Conservation (phyloP, 2,329 filamentous ascomycete genomes). For the Fusarium sulawesiense region DNA sequence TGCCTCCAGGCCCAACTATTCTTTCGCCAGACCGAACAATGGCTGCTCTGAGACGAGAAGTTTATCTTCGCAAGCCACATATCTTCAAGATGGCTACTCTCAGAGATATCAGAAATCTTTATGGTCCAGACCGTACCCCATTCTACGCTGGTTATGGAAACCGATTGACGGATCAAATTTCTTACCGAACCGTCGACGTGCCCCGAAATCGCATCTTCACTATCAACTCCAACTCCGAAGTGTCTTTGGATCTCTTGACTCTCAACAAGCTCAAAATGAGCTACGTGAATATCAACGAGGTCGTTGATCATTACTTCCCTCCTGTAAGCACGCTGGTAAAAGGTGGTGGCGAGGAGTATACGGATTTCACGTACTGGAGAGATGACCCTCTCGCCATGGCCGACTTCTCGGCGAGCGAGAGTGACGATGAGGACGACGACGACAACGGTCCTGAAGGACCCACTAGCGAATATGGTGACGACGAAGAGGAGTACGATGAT, state of each 20-base stretch:
- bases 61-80: slow-evolving; percentile 95
- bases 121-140: slow-evolving; percentile 79
- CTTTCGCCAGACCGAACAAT: slow-evolving; percentile 95
- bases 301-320: slow-evolving; percentile 98
- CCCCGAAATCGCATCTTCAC: slow-evolving; percentile 95
- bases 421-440: slow-evolving; percentile 59
- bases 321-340: slow-evolving; percentile 88
- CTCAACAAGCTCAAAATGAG: slow-evolving; percentile 96
- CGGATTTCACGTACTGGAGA: slow-evolving; percentile 97
- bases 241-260: slow-evolving; percentile 88
- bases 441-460: slow-evolving; percentile 67
- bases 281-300: slow-evolving; percentile 96
- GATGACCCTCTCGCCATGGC: slow-evolving; percentile 85
- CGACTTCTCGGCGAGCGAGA: slow-evolving; percentile 88
- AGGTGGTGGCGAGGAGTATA: slow-evolving; percentile 92
- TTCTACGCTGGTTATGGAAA: slow-evolving; percentile 99
- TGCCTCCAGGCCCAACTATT: slow-evolving; percentile 93
- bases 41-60: slow-evolving; percentile 88
- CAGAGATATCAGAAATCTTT: slow-evolving; percentile 91
- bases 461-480: slow-evolving; percentile 57
- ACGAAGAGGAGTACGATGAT: slow-evolving; percentile 59
- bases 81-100: slow-evolving; percentile 99
- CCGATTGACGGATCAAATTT: slow-evolving; percentile 93
- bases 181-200: slow-evolving; percentile 95
- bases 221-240: slow-evolving; percentile 97